Evolutionary conservation across 2,329 filamentous ascomycete genomes (phyloP), one percentile per base, ranked within the genome.

Genomic region (Colletotrichum truncatum): DNA sequence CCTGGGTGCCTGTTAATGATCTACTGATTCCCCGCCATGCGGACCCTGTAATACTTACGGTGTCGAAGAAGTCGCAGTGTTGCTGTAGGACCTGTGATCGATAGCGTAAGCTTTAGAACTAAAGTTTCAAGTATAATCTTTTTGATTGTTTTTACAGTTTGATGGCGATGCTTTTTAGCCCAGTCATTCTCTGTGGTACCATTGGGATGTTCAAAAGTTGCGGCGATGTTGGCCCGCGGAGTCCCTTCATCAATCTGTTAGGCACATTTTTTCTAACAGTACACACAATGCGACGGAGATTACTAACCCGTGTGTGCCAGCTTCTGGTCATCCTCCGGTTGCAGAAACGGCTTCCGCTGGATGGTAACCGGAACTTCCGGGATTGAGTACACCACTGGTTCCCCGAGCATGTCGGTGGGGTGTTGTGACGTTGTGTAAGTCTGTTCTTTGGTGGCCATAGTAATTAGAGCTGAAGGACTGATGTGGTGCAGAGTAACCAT

Each of bases 41-140:
- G 1, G 5, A 1, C 12, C 3, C 3, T 9, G 2, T 18, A 30
- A 2, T 1, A n/a, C 28, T 51, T n/a, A 58, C 54, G n/a, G 71
- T 72, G 63, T 82, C 80, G 73, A 78, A 82, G 72, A 81, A 82
- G 4, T 76, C 70, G 36, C 77, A 66, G 51, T 82, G 80, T 41
- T 78, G 77, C 53, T 82, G 80, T 0, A 82, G 68, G 5, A 76
- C 74, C 14, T 65, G 16, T 1, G 1, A 4, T 14, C 0, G 16
- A 32, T 6, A 1, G 9, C 3, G 3, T 65, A 10, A 61, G 56
- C 10, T 4, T 2, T 3, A 4, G 8, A 1, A 5, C 3, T 4
- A 2, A 11, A 10, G 14, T 11, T 14, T 8, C 11, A 36, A 5
- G 0, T 7, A 39, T 3, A 21, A 3, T 4, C 14, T 7, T 7